phyloP scores from a whole-genome alignment of 495 filamentous ascomycete genomes.

The Xylaria castorea region DNA sequence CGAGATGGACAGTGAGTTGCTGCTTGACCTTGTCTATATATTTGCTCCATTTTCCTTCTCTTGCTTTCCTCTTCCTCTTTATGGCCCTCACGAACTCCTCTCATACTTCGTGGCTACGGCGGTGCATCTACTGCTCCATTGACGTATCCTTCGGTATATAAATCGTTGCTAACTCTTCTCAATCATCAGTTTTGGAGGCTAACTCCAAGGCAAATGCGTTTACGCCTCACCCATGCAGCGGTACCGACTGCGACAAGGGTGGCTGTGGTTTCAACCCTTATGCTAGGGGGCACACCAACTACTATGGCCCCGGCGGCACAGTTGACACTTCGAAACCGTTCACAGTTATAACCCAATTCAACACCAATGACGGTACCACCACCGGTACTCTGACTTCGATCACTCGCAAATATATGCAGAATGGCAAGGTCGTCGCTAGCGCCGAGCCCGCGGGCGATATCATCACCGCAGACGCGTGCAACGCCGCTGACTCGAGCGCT shows the following conservation, averaged over 20 bases:
- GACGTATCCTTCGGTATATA: background rate
- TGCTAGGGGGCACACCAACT: constrained; percentile 56
- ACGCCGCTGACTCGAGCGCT: constrained; percentile 61
- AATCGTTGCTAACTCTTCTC: constrained; percentile 1
- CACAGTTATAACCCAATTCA: constrained; percentile 75
- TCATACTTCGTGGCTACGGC: background rate
- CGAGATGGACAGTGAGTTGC: constrained; percentile 63
- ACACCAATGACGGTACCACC: constrained; percentile 55
- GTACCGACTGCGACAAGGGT: constrained; percentile 46
- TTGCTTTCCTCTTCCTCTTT: background rate
- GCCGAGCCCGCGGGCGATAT: constrained; percentile 55
- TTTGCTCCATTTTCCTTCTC: background rate
- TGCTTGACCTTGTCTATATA: constrained; percentile 34
- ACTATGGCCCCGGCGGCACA: constrained; percentile 58
- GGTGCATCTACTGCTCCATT: background rate
- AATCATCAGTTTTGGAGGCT: constrained; percentile 65
- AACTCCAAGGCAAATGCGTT: constrained; percentile 65
- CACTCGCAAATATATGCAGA: constrained; percentile 68
- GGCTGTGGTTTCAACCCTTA: constrained; percentile 53
- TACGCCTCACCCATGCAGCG: constrained; percentile 70
- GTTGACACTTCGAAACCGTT: constrained; percentile 66
- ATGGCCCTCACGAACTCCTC: background rate
- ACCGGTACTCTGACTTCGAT: constrained; percentile 63
- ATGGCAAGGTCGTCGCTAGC: constrained; percentile 63
- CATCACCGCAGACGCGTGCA: constrained; percentile 63